Conservation (phyloP, 805 yeast species). For the Wickerhamomyces hampshirensis region DNA sequence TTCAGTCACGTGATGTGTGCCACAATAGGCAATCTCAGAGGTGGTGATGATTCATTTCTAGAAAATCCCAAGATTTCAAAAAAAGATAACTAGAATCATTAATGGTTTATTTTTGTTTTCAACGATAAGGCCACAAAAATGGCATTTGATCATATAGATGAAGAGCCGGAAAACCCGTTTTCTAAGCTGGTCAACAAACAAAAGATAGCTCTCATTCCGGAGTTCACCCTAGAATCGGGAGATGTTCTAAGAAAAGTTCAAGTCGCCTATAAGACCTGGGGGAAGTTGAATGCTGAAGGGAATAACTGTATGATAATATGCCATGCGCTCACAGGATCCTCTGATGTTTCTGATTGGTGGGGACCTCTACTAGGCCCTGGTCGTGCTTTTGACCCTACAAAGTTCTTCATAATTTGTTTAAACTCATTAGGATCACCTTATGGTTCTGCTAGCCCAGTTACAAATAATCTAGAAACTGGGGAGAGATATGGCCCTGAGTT, state of each 20-base stretch:
- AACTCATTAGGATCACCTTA: slow-evolving; percentile 96
- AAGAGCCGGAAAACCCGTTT: slow-evolving; percentile 60
- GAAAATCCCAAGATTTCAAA: too few species aligned
- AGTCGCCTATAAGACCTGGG: slow-evolving; percentile 96
- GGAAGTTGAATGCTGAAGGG: slow-evolving; percentile 61
- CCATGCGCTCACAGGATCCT: slow-evolving; percentile 93
- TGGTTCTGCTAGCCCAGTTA: slow-evolving; percentile 90
- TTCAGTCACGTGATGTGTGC: too few species aligned
- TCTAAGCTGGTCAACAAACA: slow-evolving; percentile 71
- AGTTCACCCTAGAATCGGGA: slow-evolving; percentile 75
- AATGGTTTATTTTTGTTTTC: too few species aligned
- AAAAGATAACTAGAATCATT: too few species aligned
- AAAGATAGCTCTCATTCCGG: slow-evolving; percentile 71
- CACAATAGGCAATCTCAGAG: too few species aligned
- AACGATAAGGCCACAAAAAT: too few species aligned
- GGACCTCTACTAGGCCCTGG: slow-evolving; percentile 87
- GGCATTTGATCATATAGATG: slow-evolving; percentile 6
- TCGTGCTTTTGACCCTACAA: slow-evolving; percentile 85
- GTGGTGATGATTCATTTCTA: too few species aligned
- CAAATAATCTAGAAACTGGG: slow-evolving; percentile 72
- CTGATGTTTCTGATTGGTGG: slow-evolving; percentile 99
- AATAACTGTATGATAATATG: slow-evolving; percentile 86
- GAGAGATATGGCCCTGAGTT: slow-evolving; percentile 88
- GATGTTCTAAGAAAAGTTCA: slow-evolving; percentile 70
- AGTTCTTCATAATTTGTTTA: slow-evolving; percentile 80